phyloP scores from a whole-genome alignment of 148 eudicot species.

The Camellia sinensis region DNA sequence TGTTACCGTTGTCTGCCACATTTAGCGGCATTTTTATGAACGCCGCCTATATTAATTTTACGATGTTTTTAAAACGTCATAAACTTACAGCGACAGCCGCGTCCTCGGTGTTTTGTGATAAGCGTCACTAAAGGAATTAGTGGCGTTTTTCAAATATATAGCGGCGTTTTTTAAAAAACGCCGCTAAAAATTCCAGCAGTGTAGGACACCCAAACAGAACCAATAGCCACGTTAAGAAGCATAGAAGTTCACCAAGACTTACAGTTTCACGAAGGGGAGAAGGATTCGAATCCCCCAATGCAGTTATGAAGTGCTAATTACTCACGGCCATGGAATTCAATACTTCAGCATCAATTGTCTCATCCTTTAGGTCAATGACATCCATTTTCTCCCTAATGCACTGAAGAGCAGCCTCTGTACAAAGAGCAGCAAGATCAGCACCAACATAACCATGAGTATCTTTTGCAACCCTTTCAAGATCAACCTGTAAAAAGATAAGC shows the following conservation, averaged over 20 bases:
- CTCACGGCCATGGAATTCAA: slow-evolving; percentile 37
- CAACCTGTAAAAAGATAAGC: slow-evolving; percentile 24
- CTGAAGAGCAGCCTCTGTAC: too few relatives aligned
- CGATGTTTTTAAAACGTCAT: too few relatives aligned
- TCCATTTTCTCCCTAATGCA: slow-evolving; percentile 45
- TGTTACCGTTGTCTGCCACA: too few relatives aligned
- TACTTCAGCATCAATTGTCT: slow-evolving; percentile 36
- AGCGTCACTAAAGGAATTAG: too few relatives aligned
- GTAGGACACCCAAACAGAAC: not conserved
- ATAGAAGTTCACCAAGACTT: slow-evolving; percentile 11
- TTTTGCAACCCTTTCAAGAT: slow-evolving; percentile 32
- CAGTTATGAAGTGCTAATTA: too few relatives aligned
- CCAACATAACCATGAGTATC: slow-evolving; percentile 42
- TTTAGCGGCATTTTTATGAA: too few relatives aligned
- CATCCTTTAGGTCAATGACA: slow-evolving; percentile 38
- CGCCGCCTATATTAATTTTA: too few relatives aligned
- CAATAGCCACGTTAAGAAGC: not conserved
- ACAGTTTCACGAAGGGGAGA: slow-evolving; percentile 40
- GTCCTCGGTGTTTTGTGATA: too few relatives aligned
- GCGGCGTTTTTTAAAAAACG: too few relatives aligned
- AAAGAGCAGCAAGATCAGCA: slow-evolving; percentile 44
- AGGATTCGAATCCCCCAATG: slow-evolving; percentile 35
- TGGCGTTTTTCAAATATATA: too few relatives aligned
- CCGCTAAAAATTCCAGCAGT: too few relatives aligned
- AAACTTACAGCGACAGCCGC: too few relatives aligned